Conservation (phyloP, 345 rosid species). For the Brassica carinata region DNA sequence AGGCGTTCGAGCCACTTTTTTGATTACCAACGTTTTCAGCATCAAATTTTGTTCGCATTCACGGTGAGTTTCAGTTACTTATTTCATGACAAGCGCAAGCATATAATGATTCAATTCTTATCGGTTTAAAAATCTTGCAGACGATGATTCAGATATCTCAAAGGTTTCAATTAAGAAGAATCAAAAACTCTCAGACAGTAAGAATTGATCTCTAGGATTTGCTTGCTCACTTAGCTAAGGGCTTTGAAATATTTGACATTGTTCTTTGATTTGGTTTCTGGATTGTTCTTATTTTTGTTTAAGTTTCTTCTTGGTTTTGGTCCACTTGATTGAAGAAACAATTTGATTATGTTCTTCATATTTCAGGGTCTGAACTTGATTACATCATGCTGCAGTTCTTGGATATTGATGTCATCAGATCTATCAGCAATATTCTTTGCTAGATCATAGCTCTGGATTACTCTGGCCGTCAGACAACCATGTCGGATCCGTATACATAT, state of each 20-base stretch:
- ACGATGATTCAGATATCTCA: neutral
- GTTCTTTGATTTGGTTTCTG: neutral
- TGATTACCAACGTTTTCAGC: too few species aligned
- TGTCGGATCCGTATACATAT: too few species aligned
- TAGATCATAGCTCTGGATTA: too few species aligned
- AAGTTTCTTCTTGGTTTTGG: neutral
- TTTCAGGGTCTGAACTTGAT: neutral
- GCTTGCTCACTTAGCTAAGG: too few species aligned
- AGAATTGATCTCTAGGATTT: neutral
- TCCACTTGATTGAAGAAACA: neutral
- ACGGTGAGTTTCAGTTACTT: neutral
- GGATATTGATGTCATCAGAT: neutral
- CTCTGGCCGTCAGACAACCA: too few species aligned
- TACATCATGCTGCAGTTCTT: too few species aligned
- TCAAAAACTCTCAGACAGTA: neutral
- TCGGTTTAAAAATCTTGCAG: too few species aligned
- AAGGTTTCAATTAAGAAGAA: neutral
- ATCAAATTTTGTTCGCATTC: too few species aligned
- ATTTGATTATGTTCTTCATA: neutral
- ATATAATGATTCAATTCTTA: neutral
- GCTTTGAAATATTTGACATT: too few species aligned
- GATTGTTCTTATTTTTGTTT: neutral
- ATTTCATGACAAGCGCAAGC: neutral
- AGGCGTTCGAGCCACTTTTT: too few species aligned
- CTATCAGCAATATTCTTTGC: neutral